Conservation (phyloP, 2,329 filamentous ascomycete genomes). For the Trichoderma afroharzianum region DNA sequence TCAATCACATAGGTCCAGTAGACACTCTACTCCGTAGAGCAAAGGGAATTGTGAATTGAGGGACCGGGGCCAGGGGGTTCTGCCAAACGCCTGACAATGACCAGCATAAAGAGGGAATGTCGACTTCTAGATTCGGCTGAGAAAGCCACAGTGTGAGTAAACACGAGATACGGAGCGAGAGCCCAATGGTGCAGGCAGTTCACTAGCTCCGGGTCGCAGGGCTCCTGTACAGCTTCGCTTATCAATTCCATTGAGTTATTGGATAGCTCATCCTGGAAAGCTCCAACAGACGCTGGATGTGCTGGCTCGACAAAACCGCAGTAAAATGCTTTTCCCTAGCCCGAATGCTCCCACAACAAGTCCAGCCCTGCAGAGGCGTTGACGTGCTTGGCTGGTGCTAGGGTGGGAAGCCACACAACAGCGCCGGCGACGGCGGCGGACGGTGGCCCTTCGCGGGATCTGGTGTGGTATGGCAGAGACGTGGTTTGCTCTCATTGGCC, state of each 20-base stretch:
- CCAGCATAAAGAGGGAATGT: neutral
- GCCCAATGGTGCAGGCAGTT: neutral
- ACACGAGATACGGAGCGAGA: neutral
- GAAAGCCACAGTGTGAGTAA: neutral
- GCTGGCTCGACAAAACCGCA: conserved; percentile 18
- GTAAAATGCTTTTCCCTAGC: neutral
- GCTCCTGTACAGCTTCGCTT: conserved; percentile 15
- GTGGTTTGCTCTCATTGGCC: conserved; percentile 36
- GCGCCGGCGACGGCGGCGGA: conserved; percentile 12
- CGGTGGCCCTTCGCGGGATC: conserved; percentile 24
- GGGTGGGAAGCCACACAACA: conserved; percentile 13
- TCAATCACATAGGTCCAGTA: neutral
- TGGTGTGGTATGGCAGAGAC: conserved; percentile 30
- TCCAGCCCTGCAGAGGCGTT: conserved; percentile 14
- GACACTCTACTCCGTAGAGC: neutral
- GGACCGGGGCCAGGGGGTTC: no score
- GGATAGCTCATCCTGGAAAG: conserved; percentile 8
- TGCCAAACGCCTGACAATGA: neutral
- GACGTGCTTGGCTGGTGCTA: conserved; percentile 16
- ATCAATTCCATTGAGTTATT: conserved; percentile 13
- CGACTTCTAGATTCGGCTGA: neutral
- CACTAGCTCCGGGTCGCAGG: conserved; percentile 3
- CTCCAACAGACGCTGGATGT: conserved; percentile 16
- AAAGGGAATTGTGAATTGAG: neutral
- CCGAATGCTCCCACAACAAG: neutral